Evolutionary conservation across 1,284 basidiomycete genomes (phyloP).

Genomic region (Cryptococcus sp.): DNA sequence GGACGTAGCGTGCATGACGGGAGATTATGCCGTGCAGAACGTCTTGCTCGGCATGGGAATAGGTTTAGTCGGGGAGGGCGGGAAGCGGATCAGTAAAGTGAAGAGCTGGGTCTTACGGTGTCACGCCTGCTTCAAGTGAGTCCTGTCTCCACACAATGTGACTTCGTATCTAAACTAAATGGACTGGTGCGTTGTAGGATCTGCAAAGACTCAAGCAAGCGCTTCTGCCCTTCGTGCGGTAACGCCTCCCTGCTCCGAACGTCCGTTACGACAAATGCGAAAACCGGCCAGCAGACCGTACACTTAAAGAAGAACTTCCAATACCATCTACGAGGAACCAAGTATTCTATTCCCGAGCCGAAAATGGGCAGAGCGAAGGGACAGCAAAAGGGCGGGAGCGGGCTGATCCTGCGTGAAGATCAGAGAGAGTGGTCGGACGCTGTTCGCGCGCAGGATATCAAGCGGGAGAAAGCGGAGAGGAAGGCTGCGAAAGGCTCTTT

Average conservation of each 20-base stretch:
- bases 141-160: constrained; percentile 23
- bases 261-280: constrained; percentile 76
- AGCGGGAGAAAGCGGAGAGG: constrained; percentile 74
- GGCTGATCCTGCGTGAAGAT: constrained; percentile 85
- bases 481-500: constrained; percentile 64
- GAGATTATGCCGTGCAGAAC: constrained; percentile 99
- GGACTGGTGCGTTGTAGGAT: constrained; percentile 69
- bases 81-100: constrained; percentile 84
- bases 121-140: constrained; percentile 99
- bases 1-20: constrained; percentile 86
- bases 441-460: constrained; percentile 69
- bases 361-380: constrained; percentile 89
- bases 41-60: constrained; percentile 94
- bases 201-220: constrained; percentile 92
- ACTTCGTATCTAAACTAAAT: too few relatives aligned
- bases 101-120: constrained; percentile 96
- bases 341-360: constrained; percentile 89
- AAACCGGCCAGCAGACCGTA: constrained; percentile 64
- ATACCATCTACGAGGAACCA: constrained; percentile 87
- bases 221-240: constrained; percentile 97
- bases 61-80: constrained; percentile 86
- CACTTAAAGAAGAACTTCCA: constrained; percentile 95
- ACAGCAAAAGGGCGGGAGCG: constrained; percentile 64
- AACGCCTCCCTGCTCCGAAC: constrained; percentile 88
- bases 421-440: constrained; percentile 83